Evolutionary conservation across 495 filamentous ascomycete species (phyloP).

Genomic region (Penicillium tannophilum): DNA sequence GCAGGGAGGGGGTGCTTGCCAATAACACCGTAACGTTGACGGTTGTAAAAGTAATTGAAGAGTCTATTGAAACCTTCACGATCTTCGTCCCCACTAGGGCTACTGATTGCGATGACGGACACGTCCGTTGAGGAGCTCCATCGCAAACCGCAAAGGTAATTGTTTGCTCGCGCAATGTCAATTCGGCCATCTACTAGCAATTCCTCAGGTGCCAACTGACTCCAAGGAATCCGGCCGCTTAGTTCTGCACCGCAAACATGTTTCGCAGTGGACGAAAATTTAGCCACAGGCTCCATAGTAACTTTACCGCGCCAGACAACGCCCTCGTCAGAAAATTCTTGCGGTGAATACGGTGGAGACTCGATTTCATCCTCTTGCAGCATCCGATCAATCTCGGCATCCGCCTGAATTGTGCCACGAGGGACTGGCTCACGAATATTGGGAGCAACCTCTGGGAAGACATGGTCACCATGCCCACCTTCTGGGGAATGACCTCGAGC

Average conservation of each 20-base stretch:
- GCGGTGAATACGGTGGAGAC: slow-evolving; percentile 84
- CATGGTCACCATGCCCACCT: slow-evolving; percentile 40
- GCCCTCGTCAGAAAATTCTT: slow-evolving; percentile 66
- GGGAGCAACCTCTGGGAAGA: slow-evolving; percentile 47
- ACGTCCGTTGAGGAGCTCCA: slow-evolving; percentile 75
- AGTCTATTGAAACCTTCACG: slow-evolving; percentile 64
- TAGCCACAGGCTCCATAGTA: slow-evolving; percentile 72
- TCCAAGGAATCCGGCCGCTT: slow-evolving; percentile 63
- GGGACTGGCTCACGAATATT: slow-evolving; percentile 47
- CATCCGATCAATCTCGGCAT: slow-evolving; percentile 89
- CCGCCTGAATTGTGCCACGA: slow-evolving; percentile 56
- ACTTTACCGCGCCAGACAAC: slow-evolving; percentile 79
- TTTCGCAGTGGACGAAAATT: slow-evolving; percentile 74
- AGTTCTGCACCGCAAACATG: slow-evolving; percentile 79
- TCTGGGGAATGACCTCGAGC: slow-evolving; percentile 37
- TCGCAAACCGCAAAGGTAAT: slow-evolving; percentile 82
- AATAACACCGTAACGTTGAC: slow-evolving; percentile 80
- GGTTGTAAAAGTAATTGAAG: slow-evolving; percentile 76
- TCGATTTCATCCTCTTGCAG: slow-evolving; percentile 83
- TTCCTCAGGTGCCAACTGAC: slow-evolving; percentile 65
- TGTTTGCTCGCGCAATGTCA: slow-evolving; percentile 73
- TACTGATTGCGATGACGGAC: slow-evolving; percentile 65
- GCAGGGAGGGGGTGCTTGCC: slow-evolving; percentile 66
- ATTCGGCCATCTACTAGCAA: slow-evolving; percentile 84
- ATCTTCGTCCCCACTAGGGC: slow-evolving; percentile 52